Evolutionary conservation across 352 stramenopile genomes (phyloP).

Genomic region (Peronosclerospora sorghi): DNA sequence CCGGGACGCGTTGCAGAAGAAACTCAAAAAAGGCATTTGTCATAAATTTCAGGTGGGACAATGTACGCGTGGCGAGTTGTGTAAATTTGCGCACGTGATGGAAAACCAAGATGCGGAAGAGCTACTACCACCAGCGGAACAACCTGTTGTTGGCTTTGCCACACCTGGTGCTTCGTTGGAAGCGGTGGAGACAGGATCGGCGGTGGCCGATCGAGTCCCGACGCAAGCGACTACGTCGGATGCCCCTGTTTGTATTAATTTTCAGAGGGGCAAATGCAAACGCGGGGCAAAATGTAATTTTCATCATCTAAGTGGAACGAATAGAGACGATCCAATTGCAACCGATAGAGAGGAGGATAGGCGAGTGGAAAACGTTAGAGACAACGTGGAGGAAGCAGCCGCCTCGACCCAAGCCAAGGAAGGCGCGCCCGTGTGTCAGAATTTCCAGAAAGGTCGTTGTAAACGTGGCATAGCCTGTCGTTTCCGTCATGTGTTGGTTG

Average conservation of each 20-base stretch:
- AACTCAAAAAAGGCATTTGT: conserved; percentile 67
- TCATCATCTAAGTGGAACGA: conserved; percentile 29
- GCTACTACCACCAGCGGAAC: conserved; percentile 26
- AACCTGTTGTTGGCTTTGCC: conserved; percentile 14
- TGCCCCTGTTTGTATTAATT: conserved; percentile 59
- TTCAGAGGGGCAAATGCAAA: conserved; percentile 67
- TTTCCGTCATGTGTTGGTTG: conserved; percentile 38
- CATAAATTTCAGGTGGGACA: conserved; percentile 58
- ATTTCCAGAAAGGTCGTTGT: conserved; percentile 60
- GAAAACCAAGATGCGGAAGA: conserved; percentile 46
- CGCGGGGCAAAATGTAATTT: conserved; percentile 46
- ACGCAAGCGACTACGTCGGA: conserved; percentile 18
- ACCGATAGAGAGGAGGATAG: conserved; percentile 4
- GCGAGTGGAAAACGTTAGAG: conserved; percentile 1
- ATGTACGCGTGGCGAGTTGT: conserved; percentile 47
- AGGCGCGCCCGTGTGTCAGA: conserved; percentile 44
- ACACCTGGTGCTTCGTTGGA: conserved; percentile 16
- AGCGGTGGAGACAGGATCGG: conserved; percentile 1
- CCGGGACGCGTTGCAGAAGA: conserved; percentile 62
- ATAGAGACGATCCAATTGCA: neutral
- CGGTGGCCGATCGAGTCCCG: neutral
- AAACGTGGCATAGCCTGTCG: conserved; percentile 50
- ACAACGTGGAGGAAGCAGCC: conserved; percentile 16
- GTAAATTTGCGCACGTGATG: conserved; percentile 66
- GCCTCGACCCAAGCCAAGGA: conserved; percentile 30